These are phyloP conservation scores for Ophiostoma sp. DNA, from an alignment of 2,329 filamentous ascomycete genomes.

Conservation along the genomic window DNA sequence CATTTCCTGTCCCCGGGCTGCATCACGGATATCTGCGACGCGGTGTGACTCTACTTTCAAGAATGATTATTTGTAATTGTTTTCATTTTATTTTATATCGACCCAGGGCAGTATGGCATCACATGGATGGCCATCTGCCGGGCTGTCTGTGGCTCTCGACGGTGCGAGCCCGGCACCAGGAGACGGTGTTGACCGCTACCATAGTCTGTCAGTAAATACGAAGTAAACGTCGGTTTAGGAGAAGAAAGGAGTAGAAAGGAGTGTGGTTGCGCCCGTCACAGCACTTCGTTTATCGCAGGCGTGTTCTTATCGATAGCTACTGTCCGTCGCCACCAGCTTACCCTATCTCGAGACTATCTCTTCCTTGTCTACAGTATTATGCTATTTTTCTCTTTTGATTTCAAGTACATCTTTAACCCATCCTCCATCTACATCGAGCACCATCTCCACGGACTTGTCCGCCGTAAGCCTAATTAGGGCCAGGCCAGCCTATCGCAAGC, in stretches of 20 bases:
- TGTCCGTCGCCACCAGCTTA: neutral
- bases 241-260: too few species aligned
- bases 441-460: slow-evolving; percentile 13
- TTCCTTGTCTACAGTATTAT: neutral
- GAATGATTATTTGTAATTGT: too few species aligned
- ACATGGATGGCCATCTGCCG: neutral
- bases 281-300: neutral
- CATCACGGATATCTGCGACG: neutral
- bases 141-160: neutral
- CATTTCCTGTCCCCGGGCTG: neutral
- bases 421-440: neutral
- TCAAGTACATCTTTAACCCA: too few species aligned
- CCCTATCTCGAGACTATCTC: neutral
- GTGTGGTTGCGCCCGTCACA: neutral
- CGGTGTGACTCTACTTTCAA: neutral
- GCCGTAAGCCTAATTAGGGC: neutral
- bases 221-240: neutral
- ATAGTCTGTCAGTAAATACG: neutral
- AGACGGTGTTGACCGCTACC: neutral
- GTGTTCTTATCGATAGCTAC: neutral
- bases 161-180: neutral
- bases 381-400: neutral
- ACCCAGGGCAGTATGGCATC: neutral
- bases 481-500: slow-evolving; percentile 18
- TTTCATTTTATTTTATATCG: too few species aligned